phyloP scores from a whole-genome alignment of 2,329 filamentous ascomycete species.

The Aspergillus japonicus region DNA sequence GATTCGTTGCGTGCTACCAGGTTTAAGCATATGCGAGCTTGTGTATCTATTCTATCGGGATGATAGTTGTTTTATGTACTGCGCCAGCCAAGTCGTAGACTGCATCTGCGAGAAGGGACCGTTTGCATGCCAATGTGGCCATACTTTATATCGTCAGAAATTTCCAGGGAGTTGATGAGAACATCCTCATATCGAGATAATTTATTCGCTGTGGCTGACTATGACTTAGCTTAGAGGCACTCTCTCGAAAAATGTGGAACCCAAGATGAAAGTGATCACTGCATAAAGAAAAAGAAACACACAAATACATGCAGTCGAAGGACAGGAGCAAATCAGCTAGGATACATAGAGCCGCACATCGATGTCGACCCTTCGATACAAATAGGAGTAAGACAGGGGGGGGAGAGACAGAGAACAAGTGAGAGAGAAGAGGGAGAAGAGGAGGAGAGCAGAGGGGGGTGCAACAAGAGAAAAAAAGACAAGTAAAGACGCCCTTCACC shows the following conservation, averaged over 20 bases:
- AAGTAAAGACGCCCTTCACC: background rate
- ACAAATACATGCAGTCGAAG: background rate
- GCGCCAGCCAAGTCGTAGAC: too few species aligned
- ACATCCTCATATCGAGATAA: background rate
- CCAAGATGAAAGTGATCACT: background rate
- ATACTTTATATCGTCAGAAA: too few species aligned
- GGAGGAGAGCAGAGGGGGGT: background rate
- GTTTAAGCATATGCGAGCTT: too few species aligned
- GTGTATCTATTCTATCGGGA: too few species aligned
- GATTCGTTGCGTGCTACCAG: too few species aligned
- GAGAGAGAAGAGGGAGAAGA: background rate
- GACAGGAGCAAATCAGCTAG: constrained; percentile 8
- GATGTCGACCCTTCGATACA: constrained; percentile 1
- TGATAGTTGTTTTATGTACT: too few species aligned
- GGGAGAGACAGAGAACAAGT: background rate
- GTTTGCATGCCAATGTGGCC: too few species aligned
- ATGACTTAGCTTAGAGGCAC: background rate
- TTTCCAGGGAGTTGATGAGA: too few species aligned
- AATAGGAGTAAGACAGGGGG: background rate
- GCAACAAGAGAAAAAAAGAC: background rate
- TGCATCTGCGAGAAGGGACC: too few species aligned
- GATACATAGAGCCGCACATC: constrained; percentile 10
- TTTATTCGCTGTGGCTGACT: background rate
- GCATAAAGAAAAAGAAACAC: background rate
- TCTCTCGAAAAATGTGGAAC: background rate